These are phyloP conservation scores for Brassica hybrid DNA, from an alignment of 441 rosid species.

Conservation along the genomic window DNA sequence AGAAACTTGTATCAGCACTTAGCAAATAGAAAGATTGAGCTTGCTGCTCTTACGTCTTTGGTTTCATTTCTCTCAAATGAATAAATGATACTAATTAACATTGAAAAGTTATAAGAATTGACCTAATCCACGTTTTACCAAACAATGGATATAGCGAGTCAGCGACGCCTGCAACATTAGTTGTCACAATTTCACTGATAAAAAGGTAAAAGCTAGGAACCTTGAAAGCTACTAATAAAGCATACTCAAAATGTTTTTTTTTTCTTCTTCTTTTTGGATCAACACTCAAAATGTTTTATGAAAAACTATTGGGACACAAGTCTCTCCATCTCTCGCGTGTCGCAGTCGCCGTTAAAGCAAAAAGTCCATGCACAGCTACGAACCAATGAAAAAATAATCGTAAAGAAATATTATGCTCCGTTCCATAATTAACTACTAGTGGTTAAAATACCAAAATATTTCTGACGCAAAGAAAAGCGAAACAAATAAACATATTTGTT, in stretches of 20 bases:
- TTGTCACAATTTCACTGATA: not conserved
- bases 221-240: conserved; percentile 22
- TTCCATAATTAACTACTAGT: not conserved
- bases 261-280: not conserved
- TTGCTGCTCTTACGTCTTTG: conserved; percentile 21
- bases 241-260: conserved; percentile 12
- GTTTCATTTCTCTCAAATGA: conserved; percentile 18
- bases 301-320: conserved; percentile 44
- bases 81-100: not conserved
- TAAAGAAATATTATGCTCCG: not conserved
- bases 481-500: not conserved
- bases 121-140: conserved; percentile 37
- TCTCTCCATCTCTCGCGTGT: conserved; percentile 32
- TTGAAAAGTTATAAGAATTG: conserved; percentile 29
- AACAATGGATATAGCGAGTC: conserved; percentile 34
- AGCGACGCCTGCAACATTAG: conserved; percentile 28
- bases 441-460: too few species aligned
- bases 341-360: conserved; percentile 46
- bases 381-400: conserved; percentile 3
- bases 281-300: not conserved
- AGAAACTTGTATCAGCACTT: conserved; percentile 9
- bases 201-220: conserved; percentile 30
- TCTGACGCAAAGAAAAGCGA: not conserved
- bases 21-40: conserved; percentile 14
- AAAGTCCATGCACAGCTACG: conserved; percentile 25